Base-by-base conservation (phyloP, 1,284 basidiomycete species). In the Exobasidium cylindrosporum region DNA sequence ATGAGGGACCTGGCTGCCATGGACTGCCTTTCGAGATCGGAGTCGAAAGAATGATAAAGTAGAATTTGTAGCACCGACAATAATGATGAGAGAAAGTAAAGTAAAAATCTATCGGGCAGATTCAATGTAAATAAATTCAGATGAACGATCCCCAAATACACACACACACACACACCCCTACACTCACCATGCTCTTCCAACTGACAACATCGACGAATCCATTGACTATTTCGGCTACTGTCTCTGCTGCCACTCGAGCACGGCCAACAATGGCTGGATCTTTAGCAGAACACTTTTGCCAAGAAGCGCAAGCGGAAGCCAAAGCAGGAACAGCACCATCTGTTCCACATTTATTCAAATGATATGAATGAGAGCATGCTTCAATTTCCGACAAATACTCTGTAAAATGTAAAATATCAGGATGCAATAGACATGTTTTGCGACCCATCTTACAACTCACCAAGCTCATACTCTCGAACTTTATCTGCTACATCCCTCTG, bases 201-300 rank as follows among this genome's bases (percentile, higher is more conserved):
- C 89, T 93, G 78, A 97, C 94, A 47, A 90, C 89, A 78, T 97
- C 95, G 30, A 97, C 90, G 79, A 98, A 98, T 6, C 91, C 88
- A 80, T 97, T 96, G 72, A 97, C 87, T 43, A 97, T 90, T 73
- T 96, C 94, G 54, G 92, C 95, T 80, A 97, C 89, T 54, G 95
- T 88, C 83, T 97, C 92, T 58, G 95, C 93, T 50, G 90, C 88
- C 69, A 97, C 89, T 68, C 87, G 87, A 60, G 92, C 90, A 55
- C 91, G 88, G 0, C 92, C 92, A 24, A 96, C 87, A 40, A 89
- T 88, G 28, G 88, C 88, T 49, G 92, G 92, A 82, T 97, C 92
- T 60, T 91, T 89, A 79, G 89, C 88, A 90, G 97, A 96, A 80
- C 95, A 98, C n/a, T 87, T 87, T 75, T 94, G 90, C 95, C 95